A percentile compares a stretch with the other conserved stretches of the same genome.
These are phyloP conservation scores for Mycena chlorophos DNA, from an alignment of 768 basidiomycete species.

Conservation along the genomic window DNA sequence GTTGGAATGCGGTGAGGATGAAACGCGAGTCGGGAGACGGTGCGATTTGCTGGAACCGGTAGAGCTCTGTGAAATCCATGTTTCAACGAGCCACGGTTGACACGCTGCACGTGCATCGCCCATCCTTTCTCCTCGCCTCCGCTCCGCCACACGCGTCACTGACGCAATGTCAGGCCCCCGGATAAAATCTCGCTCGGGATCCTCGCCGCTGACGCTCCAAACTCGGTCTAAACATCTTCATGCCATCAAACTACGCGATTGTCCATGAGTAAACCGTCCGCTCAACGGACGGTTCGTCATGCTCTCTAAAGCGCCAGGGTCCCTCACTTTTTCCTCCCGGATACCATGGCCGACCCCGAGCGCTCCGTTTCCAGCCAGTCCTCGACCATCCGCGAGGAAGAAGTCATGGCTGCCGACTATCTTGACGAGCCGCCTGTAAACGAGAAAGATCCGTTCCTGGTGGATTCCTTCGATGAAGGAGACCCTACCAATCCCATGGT, in stretches of 20 bases:
- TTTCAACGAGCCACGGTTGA: background rate
- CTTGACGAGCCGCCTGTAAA: constrained; percentile 3
- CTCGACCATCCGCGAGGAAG: background rate
- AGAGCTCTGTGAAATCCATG: constrained; percentile 89
- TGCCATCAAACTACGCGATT: no score
- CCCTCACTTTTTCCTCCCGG: background rate
- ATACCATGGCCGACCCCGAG: background rate
- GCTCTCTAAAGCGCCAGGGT: background rate
- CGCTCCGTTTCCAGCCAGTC: background rate
- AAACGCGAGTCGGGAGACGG: constrained; percentile 84
- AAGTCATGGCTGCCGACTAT: background rate
- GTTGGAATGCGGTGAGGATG: constrained; percentile 75
- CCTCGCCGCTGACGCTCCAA: no score
- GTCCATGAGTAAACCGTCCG: no score
- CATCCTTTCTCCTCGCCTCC: no score
- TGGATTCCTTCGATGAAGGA: constrained; percentile 33
- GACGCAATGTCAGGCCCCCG: no score
- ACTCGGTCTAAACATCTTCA: no score
- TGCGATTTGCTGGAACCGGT: constrained; percentile 64
- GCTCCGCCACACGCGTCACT: no score
- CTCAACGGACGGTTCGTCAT: no score
- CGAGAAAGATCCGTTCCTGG: constrained; percentile 33
- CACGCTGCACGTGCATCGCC: no score
- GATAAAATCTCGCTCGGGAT: no score
- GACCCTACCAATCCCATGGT: constrained; percentile 53